phyloP scores from a whole-genome alignment of 2,329 filamentous ascomycete species.

The Verticillium zaregamsianum region DNA sequence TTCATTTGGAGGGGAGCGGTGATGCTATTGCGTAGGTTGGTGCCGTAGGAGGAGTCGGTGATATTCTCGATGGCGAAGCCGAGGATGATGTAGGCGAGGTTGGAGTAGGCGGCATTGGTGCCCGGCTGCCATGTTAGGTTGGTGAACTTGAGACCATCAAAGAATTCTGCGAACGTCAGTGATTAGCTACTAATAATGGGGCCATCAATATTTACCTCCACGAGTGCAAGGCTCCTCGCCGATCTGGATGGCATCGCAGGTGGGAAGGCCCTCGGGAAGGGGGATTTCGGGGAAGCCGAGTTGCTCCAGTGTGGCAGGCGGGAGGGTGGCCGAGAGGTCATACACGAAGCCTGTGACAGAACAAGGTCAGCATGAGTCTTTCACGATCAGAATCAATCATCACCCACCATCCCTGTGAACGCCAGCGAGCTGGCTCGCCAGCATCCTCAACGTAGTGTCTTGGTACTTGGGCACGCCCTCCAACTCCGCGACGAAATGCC shows the following conservation, averaged over 20 bases:
- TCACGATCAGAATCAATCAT: not conserved
- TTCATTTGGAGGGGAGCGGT: constrained; percentile 36
- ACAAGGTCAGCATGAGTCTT: not conserved
- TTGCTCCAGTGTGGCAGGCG: not conserved
- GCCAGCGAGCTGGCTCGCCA: constrained; percentile 14
- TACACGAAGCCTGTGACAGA: constrained; percentile 6
- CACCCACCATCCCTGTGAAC: constrained; percentile 12
- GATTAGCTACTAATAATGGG: not conserved
- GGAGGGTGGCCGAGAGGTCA: constrained; percentile 8
- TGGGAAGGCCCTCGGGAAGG: constrained; percentile 7
- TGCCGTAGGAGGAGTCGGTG: constrained; percentile 12
- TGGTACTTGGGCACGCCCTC: constrained; percentile 24
- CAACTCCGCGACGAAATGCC: constrained; percentile 11
- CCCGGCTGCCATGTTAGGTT: constrained; percentile 13
- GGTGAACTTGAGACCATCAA: constrained; percentile 10
- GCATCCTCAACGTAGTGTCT: constrained; percentile 11
- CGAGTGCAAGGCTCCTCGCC: constrained; percentile 6
- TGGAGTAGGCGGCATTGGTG: constrained; percentile 16
- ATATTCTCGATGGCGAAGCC: constrained; percentile 16
- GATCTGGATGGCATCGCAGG: constrained; percentile 10
- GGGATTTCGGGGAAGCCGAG: constrained; percentile 8
- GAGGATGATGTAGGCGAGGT: constrained; percentile 16
- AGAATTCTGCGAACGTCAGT: constrained; percentile 11
- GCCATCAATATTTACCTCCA: not conserved
- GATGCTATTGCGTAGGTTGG: constrained; percentile 31